Conservation (phyloP, 225 moss, liverwort and hornwort species). For the Neckera pumila region DNA sequence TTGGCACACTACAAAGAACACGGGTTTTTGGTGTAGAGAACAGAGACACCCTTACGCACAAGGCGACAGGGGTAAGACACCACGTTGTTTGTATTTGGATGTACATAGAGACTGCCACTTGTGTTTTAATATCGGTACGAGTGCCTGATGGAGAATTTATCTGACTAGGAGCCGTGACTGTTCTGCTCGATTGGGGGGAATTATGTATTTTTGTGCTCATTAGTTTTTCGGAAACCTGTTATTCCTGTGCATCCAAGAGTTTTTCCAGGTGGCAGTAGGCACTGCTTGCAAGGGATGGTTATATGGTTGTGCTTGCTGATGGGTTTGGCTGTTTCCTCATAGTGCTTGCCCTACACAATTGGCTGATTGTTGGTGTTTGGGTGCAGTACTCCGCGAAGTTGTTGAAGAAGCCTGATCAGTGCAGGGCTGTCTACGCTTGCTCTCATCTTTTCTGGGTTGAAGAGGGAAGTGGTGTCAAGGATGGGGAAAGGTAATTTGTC, state of each 20-base stretch:
- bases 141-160: neutral
- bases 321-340: neutral
- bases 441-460: slow-evolving; percentile 99
- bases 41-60: slow-evolving; percentile 95
- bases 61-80: slow-evolving; percentile 84
- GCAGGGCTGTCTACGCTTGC: slow-evolving; percentile 90
- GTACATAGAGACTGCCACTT: neutral
- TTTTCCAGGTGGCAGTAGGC: neutral
- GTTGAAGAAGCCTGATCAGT: slow-evolving; percentile 98
- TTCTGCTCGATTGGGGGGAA: neutral
- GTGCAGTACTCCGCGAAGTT: slow-evolving; percentile 96
- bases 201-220: neutral
- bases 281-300: neutral
- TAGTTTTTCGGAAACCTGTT: neutral
- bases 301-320: neutral
- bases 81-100: neutral
- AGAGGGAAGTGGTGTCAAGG: slow-evolving; percentile 77
- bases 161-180: neutral
- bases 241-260: neutral
- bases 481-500: slow-evolving; percentile 73
- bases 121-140: neutral
- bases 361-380: neutral
- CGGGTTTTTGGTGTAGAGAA: slow-evolving; percentile 96
- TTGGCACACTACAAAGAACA: slow-evolving; percentile 86
- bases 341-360: neutral